Percentiles rank a stretch among this genome's conserved stretches.
Conservation (phyloP, 208 protist genomes). For the Trypanosoma congolense region DNA sequence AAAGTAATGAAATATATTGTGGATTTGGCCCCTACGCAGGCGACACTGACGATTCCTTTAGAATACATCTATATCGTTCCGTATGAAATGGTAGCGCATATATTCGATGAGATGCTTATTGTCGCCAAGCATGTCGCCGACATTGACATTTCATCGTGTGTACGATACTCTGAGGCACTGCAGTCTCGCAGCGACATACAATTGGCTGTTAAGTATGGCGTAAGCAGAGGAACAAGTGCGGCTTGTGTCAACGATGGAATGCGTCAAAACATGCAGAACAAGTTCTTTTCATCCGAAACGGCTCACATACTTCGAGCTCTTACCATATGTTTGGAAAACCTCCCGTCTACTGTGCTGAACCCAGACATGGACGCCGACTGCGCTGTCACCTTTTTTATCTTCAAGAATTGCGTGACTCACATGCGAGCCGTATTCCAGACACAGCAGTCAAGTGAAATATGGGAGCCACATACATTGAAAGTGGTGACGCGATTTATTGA, state of each 20-base stretch:
- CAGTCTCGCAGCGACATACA: slow-evolving; percentile 20
- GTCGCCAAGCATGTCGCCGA: slow-evolving; percentile 61
- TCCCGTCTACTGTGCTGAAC: slow-evolving; percentile 67
- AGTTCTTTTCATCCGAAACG: slow-evolving; percentile 73
- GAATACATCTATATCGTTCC: slow-evolving; percentile 65
- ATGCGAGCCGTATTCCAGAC: slow-evolving; percentile 59
- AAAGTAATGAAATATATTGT: slow-evolving; percentile 78
- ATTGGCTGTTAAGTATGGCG: slow-evolving; percentile 7
- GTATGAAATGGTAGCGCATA: slow-evolving; percentile 73
- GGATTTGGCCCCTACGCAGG: slow-evolving; percentile 52
- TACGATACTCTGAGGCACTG: slow-evolving; percentile 53
- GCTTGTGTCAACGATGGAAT: slow-evolving; percentile 3
- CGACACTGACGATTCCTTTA: slow-evolving; percentile 48
- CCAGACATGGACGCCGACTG: slow-evolving; percentile 77
- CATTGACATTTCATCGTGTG: slow-evolving; percentile 63
- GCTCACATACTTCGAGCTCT: slow-evolving; percentile 67
- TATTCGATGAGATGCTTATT: slow-evolving; percentile 84
- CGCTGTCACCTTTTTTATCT: slow-evolving; percentile 83
- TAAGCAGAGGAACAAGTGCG: background rate
- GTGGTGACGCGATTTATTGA: slow-evolving; percentile 61
- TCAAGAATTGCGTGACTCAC: slow-evolving; percentile 76
- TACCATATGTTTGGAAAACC: slow-evolving; percentile 62
- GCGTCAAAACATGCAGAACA: slow-evolving; percentile 21
- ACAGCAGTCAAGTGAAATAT: slow-evolving; percentile 46
- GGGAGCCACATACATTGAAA: slow-evolving; percentile 79